Base-by-base conservation (phyloP, 1,284 basidiomycete species). In the Puccinia triticina region DNA sequence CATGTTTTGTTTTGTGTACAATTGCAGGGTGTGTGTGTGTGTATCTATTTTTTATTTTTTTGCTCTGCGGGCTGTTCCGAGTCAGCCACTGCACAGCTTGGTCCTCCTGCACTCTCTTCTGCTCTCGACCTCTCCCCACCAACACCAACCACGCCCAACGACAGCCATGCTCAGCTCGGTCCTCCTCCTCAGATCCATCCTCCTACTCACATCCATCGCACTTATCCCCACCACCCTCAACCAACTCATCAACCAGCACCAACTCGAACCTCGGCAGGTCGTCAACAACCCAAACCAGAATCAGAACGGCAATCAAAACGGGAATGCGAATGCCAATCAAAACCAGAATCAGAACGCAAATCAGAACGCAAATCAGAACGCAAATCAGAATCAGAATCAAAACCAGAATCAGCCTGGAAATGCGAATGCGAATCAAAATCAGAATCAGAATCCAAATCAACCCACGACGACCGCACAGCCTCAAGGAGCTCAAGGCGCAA, bases 391-490 rank as follows among this genome's bases (percentile, higher is more conserved):
- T 29, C 55, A n/a, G 26, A 57, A 57, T 21, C 23, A n/a, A 40
- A 72, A 72, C 46, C 69, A 48, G 43, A 72, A 50, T 18, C 69
- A 72, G 43, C 48, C 48, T 48, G 10, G 29, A 5, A 61, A 57
- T 14, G 34, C 29, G 16, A 77, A 77, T 29, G 34, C 61, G 16
- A 77, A 77, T 61, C 34, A 64, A 10, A 77, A 77, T 18, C 57
- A 66, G 10, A 64, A 61, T 66, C 34, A 64, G 34, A 59, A 77
- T 23, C 43, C 43, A 2, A 75, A 75, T 29, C 50, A 75, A n/a
- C 14, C 34, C 8, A 43, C 37, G 18, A 43, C 48, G 1, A 37
- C 43, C n/a, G 29, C 50, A 14, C 57, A 77, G 40, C 26, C n/a
- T 11, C 76, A 10, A 77, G 37, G 57, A n/a, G 8, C 57, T 43